phyloP scores from a whole-genome alignment of 2,329 filamentous ascomycete genomes.

The Cladosporium halotolerans region DNA sequence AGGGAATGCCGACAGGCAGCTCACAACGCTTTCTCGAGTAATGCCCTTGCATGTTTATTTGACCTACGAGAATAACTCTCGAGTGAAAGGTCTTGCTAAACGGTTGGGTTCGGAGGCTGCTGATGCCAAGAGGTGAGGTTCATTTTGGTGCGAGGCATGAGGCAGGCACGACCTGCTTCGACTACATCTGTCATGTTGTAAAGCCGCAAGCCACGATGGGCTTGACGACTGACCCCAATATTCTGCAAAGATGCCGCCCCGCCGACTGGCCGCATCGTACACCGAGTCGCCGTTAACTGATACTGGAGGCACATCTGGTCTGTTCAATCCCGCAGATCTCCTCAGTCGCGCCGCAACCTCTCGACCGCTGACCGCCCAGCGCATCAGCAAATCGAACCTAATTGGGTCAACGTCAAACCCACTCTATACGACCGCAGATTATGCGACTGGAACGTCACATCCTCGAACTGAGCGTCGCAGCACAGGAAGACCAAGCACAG shows the following conservation, averaged over 20 bases:
- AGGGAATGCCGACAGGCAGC: no score
- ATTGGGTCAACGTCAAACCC: not conserved
- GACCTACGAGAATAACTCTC: no score
- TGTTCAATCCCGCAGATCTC: not conserved
- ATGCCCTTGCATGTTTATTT: no score
- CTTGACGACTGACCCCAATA: not conserved
- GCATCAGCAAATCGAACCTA: not conserved
- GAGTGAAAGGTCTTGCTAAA: no score
- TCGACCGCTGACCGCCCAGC: not conserved
- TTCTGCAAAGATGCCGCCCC: not conserved
- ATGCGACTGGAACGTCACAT: conserved; percentile 17
- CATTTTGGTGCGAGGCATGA: not conserved
- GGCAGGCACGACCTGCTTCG: not conserved
- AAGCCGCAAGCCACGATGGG: no score
- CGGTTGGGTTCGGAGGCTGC: no score
- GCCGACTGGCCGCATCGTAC: not conserved
- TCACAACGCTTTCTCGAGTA: no score
- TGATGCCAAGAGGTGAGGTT: not conserved
- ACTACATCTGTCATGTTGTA: no score
- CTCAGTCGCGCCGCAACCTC: not conserved
- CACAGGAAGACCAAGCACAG: conserved; percentile 31
- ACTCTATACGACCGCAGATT: not conserved
- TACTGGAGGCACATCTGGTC: not conserved
- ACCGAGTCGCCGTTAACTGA: not conserved
- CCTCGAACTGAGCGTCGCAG: conserved; percentile 20